Base-by-base conservation (phyloP, 2,329 filamentous ascomycete genomes). In the Apiospora marii region DNA sequence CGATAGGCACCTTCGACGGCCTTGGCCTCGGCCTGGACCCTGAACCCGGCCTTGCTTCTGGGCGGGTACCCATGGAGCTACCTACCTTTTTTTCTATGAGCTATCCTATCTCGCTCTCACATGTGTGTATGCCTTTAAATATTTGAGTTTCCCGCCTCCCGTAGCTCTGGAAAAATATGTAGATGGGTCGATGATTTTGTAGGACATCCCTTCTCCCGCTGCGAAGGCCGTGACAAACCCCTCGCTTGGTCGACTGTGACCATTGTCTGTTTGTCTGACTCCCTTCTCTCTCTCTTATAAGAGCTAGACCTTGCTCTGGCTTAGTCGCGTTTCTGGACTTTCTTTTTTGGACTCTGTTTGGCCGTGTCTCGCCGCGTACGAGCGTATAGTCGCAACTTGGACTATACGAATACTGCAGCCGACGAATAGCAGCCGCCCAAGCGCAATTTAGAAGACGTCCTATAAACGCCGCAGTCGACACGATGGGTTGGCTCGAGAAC, bases 401-500 rank as follows among this genome's bases (percentile, higher is more conserved):
- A 61, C 53, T 61, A 64, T 41, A 61, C 30, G 30, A 61, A n/a
- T 37, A 37, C 30, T 3, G 8, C 53, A 37, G 30, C 30, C 53
- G n/a, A 37, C 30, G 30, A 61, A 22, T n/a, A 27, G 24, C n/a
- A 48, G 46, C 6, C 16, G 46, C 6, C 16, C 6, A 22, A 19
- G 10, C 27, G 58, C 13, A 34, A 67, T 13, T 67, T 16, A 51
- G n/a, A 27, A 49, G 7, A 49, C 22, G 10, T 24, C 22, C 10
- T n/a, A 49, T 49, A 49, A 6, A 12, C 48, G 48, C 48, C 44
- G 71, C 24, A n/a, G 16, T 44, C 70, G 67, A 70, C 74, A 79
- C 73, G 61, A 89, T 88, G 86, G 82, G 80, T 77, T 88, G 86
- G 86, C 79, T 85, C 70, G 82, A 89, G 19, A 84, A 79, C 4